Evolutionary conservation across 148 eudicot species (phyloP).

Genomic region (Rhododendron vialii): DNA sequence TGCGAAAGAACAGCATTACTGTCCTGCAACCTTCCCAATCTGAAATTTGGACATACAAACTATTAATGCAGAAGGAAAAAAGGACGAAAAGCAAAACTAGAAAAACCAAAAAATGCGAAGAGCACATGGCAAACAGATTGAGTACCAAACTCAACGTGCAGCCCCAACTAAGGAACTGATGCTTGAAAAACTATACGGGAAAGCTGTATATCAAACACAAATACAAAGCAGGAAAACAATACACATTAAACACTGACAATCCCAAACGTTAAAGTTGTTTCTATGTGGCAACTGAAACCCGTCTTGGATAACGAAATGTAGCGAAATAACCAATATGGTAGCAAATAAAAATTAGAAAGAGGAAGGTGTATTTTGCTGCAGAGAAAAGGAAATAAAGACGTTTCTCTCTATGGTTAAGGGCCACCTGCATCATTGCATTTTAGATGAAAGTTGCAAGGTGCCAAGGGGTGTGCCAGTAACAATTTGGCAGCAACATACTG

Average conservation of each 20-base stretch:
- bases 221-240: background rate
- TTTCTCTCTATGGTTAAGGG: background rate
- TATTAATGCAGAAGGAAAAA: background rate
- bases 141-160: background rate
- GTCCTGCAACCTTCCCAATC: conserved; percentile 93
- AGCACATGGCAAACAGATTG: background rate
- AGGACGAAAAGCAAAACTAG: background rate
- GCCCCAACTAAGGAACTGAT: background rate
- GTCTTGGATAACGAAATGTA: background rate
- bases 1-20: conserved; percentile 93
- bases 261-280: background rate
- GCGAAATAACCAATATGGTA: background rate
- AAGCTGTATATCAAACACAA: background rate
- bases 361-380: background rate
- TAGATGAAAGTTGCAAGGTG: background rate
- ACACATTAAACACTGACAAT: background rate
- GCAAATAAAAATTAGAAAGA: background rate
- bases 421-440: background rate
- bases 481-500: background rate
- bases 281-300: background rate
- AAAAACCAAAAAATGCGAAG: background rate
- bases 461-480: background rate
- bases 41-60: conserved; percentile 15
- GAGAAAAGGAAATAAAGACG: background rate
- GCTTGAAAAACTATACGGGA: background rate